A percentile compares a stretch with the other conserved stretches of the same genome.
phyloP scores from a whole-genome alignment of 2,329 filamentous ascomycete genomes.

The Colletotrichum viniferum region DNA sequence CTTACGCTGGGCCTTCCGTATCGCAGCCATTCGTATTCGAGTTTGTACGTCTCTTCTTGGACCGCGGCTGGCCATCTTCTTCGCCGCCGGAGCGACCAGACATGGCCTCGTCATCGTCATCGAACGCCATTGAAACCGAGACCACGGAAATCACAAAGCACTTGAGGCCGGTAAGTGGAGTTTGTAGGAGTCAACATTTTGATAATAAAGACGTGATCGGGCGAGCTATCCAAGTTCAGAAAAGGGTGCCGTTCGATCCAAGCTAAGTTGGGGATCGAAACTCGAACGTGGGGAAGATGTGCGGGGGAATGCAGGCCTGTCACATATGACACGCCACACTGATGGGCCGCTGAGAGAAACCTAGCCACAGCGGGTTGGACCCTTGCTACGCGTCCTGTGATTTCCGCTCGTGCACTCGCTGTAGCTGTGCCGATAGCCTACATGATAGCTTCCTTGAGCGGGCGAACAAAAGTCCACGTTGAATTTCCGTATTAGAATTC shows the following conservation, averaged over 20 bases:
- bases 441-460: background rate
- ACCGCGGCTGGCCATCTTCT: background rate
- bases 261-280: background rate
- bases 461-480: background rate
- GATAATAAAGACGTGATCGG: background rate
- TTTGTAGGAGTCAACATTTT: background rate
- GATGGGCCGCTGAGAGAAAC: background rate
- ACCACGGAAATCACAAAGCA: background rate
- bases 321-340: background rate
- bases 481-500: fast-evolving
- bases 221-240: background rate
- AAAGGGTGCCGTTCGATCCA: background rate
- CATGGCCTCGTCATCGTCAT: background rate
- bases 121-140: background rate
- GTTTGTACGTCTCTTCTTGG: background rate
- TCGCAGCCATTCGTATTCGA: background rate
- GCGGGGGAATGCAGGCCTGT: background rate
- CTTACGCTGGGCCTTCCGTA: background rate
- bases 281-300: constrained; percentile 1
- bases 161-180: background rate
- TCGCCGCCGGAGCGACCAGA: constrained; percentile 2
- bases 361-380: background rate
- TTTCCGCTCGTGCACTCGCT: background rate
- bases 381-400: background rate
- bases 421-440: background rate